These are phyloP conservation scores for Dictyophora rubrovolvata DNA, from an alignment of 768 basidiomycete genomes.

Conservation along the genomic window DNA sequence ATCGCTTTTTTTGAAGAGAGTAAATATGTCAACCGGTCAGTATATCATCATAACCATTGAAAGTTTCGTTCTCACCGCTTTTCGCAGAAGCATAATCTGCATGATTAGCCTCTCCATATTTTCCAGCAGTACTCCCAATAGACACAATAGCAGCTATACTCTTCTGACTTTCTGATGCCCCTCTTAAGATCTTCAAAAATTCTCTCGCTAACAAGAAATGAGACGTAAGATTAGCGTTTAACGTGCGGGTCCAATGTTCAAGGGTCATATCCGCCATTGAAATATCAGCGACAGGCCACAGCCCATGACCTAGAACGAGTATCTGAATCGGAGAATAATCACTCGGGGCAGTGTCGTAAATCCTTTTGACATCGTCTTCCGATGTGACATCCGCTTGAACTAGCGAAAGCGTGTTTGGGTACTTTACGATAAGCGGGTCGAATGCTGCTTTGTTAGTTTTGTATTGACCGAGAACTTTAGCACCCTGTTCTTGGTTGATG, in stretches of 20 bases:
- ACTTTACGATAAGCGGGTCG: constrained; percentile 28
- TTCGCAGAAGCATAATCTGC: constrained; percentile 59
- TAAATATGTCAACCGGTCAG: no score
- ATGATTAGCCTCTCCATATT: constrained; percentile 60
- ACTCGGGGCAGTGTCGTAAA: constrained; percentile 32
- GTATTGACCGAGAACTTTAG: constrained; percentile 64
- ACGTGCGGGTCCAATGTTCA: constrained; percentile 51
- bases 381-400: constrained; percentile 50
- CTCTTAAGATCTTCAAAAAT: constrained; percentile 39
- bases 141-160: constrained; percentile 52
- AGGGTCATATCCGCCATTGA: constrained; percentile 49
- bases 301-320: constrained; percentile 52
- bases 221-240: constrained; percentile 54
- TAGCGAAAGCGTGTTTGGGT: constrained; percentile 23
- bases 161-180: constrained; percentile 30
- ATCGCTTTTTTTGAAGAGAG: no score
- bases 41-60: neutral
- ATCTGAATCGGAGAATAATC: constrained; percentile 41
- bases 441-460: constrained; percentile 40
- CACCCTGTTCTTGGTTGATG: constrained; percentile 49
- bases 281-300: constrained; percentile 35
- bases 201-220: constrained; percentile 59
- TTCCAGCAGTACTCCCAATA: constrained; percentile 64
- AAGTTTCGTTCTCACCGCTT: constrained; percentile 38
- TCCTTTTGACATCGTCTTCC: constrained; percentile 40